Base-by-base conservation (phyloP, 352 stramenopile species). In the Phytophthora sp. region DNA sequence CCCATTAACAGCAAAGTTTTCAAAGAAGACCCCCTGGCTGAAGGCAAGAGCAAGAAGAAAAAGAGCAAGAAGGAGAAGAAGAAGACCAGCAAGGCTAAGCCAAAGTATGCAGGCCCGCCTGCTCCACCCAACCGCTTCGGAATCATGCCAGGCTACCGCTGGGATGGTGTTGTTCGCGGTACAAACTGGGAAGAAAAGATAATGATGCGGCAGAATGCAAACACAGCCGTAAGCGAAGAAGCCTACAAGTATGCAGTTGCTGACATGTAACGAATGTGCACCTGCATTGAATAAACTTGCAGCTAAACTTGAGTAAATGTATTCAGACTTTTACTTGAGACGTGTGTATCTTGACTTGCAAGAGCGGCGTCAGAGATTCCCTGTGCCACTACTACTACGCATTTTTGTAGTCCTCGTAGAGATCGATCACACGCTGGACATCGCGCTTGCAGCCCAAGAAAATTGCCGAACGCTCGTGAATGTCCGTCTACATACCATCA, bases 391-490 rank as follows among this genome's bases (percentile, higher is more conserved):
- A n/a, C n/a, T n/a, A n/a, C n/a, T 32, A 32, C 28, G 35, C 35
- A 24, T 42, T n/a, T 18, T n/a, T 42, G 35, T 42, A 42, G 12
- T 11, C 35, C 20, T 42, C 35, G 35, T 42, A 42, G 12, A 42
- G 35, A 42, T 42, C 35, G 24, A 95, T 65, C 15, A 96, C 72
- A 27, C 87, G 84, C 59, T 93, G 68, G 20, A 97, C 87, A 53
- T 97, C 89, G 54, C 89, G 87, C 70, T 87, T 88, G 75, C 87
- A 94, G 58, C 97, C 97, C 69, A 99, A 82, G 66, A 99, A 99
- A 70, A 99, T 99, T n/a, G 96, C 89, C 72, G 96, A 98, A 53
- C 98, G 97, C 76, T 98, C 91, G 82, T 99, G 97, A 77, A 99
- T 99, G 69, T 88, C 55, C 57, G 89, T 94, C n/a, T n/a, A n/a